Conservation (phyloP, 2,329 filamentous ascomycete species). For the Microsporum ferrugineum region DNA sequence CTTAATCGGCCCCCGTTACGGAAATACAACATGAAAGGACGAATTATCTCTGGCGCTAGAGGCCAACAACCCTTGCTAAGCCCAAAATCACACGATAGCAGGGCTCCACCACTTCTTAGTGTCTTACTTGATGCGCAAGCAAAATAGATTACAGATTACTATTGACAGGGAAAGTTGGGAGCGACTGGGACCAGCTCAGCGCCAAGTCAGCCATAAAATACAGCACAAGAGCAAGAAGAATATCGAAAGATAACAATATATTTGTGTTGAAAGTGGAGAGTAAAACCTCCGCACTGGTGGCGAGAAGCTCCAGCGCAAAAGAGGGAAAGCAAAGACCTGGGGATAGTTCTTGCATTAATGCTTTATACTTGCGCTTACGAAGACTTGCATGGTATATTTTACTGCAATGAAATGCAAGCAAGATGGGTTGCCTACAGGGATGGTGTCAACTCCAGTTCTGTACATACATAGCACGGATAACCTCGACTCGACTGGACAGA, state of each 20-base stretch:
- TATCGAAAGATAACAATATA: background rate
- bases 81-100: slow-evolving; percentile 1
- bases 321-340: background rate
- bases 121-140: slow-evolving; percentile 2
- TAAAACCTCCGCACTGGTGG: background rate
- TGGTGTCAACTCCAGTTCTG: background rate
- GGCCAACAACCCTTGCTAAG: background rate
- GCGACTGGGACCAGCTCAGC: background rate
- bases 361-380: background rate
- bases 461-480: too few relatives aligned
- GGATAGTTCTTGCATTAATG: background rate
- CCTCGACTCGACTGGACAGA: background rate
- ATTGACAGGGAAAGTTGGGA: background rate
- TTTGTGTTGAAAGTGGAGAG: background rate
- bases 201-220: slow-evolving; percentile 3
- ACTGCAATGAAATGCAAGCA: background rate
- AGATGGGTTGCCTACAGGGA: background rate
- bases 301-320: background rate
- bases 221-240: background rate
- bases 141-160: slow-evolving; percentile 1
- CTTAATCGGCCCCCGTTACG: background rate
- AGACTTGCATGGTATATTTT: background rate
- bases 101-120: background rate
- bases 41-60: background rate
- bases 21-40: background rate